Evolutionary conservation across 495 filamentous ascomycete genomes (phyloP).

Genomic region (Penicillium nucicola): DNA sequence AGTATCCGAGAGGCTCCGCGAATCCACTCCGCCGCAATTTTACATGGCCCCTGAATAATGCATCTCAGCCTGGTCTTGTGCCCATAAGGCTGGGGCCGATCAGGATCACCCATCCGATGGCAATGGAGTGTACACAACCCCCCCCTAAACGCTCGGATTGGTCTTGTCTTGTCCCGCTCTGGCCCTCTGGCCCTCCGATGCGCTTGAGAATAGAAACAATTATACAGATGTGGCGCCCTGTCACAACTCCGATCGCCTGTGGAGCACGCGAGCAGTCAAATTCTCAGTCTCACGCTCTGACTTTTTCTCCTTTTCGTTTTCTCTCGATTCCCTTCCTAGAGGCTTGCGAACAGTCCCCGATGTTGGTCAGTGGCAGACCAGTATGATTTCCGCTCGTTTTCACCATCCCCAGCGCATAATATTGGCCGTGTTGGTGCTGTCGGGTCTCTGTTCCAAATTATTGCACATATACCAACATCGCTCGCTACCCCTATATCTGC

Average conservation of each 20-base stretch:
- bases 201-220: background rate
- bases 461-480: conserved; percentile 18
- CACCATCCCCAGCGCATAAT: conserved; percentile 11
- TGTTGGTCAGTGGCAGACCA: conserved; percentile 1
- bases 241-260: conserved; percentile 5
- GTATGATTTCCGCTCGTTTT: conserved; percentile 12
- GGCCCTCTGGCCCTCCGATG: too few relatives aligned
- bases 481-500: conserved; percentile 1
- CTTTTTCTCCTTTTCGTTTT: background rate
- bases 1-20: too few relatives aligned
- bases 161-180: too few relatives aligned
- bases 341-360: conserved; percentile 4
- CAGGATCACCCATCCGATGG: too few relatives aligned
- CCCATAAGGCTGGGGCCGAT: too few relatives aligned
- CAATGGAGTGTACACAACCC: too few relatives aligned
- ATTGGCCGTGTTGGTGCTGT: conserved; percentile 16
- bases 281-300: background rate
- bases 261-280: conserved; percentile 8
- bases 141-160: too few relatives aligned
- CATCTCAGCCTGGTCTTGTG: too few relatives aligned
- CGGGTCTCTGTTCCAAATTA: conserved; percentile 15
- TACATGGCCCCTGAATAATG: too few relatives aligned
- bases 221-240: background rate
- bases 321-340: background rate
- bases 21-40: too few relatives aligned